phyloP scores from a whole-genome alignment of 176 grass and related monocot species.

The Luzula sylvatica region DNA sequence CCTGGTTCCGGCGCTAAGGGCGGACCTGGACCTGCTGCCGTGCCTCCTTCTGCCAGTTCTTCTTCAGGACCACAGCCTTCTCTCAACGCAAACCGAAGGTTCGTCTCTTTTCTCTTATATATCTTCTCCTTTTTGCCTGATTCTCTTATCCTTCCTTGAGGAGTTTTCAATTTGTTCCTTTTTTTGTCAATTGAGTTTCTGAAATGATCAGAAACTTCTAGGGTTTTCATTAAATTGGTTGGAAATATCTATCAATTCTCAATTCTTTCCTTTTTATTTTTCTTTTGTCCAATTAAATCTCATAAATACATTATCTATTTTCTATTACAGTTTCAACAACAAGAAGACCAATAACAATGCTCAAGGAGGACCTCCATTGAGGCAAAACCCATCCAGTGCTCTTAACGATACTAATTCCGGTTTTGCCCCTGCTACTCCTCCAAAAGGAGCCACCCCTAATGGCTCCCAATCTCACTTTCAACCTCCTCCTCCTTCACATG shows the following conservation, averaged over 20 bases:
- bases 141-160: conserved; percentile 20
- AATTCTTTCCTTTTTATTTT: too few relatives aligned
- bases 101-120: not conserved
- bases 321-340: conserved; percentile 68
- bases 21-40: not conserved
- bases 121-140: not conserved
- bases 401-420: conserved; percentile 18
- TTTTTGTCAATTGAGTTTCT: not conserved
- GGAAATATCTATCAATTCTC: too few relatives aligned
- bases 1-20: conserved; percentile 35
- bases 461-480: conserved; percentile 30
- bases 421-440: conserved; percentile 26
- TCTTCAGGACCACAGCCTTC: conserved; percentile 21
- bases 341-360: conserved; percentile 40
- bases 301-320: conserved; percentile 2
- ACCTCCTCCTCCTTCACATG: not conserved
- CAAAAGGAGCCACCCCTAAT: conserved; percentile 23
- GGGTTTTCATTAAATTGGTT: conserved; percentile 27
- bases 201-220: not conserved
- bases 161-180: not conserved
- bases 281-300: too few relatives aligned
- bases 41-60: conserved; percentile 19
- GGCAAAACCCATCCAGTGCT: conserved; percentile 52
- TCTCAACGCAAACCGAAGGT: conserved; percentile 56
- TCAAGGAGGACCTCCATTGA: conserved; percentile 38